These are phyloP conservation scores for Huntiella omanensis DNA, from an alignment of 2,329 filamentous ascomycete species.

Conservation along the genomic window DNA sequence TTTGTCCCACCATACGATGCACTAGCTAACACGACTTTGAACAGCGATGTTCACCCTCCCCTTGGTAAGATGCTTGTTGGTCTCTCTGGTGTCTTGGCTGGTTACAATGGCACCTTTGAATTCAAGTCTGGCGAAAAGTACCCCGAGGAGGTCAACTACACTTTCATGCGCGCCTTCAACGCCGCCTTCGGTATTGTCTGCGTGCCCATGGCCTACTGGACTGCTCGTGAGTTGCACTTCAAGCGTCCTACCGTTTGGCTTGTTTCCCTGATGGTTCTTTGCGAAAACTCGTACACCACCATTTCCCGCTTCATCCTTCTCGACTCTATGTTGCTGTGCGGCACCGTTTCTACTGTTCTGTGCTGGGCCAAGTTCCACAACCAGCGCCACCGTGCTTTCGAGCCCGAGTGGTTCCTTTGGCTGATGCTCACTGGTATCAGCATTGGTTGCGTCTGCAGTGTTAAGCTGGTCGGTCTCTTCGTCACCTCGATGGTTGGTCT, in stretches of 20 bases:
- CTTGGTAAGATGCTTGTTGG: constrained; percentile 98
- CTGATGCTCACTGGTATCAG: constrained; percentile 82
- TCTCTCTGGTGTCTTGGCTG: constrained; percentile 84
- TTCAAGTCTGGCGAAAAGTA: constrained; percentile 98
- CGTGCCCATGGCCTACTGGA: constrained; percentile 87
- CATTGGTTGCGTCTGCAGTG: constrained; percentile 94
- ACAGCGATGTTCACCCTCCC: constrained; percentile 55
- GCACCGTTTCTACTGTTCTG: constrained; percentile 91
- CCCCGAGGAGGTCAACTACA: constrained; percentile 84
- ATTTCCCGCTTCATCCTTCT: constrained; percentile 97
- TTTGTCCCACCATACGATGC: background rate
- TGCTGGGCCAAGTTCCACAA: constrained; percentile 97
- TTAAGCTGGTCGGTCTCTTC: constrained; percentile 96
- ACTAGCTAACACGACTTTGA: background rate
- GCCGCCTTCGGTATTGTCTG: constrained; percentile 83
- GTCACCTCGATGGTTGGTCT: constrained; percentile 86
- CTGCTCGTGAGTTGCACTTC: constrained; percentile 77
- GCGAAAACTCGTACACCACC: constrained; percentile 97
- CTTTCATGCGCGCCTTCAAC: constrained; percentile 97
- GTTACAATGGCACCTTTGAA: constrained; percentile 97
- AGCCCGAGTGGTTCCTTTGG: constrained; percentile 86
- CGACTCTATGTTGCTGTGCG: constrained; percentile 96
- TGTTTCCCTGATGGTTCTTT: constrained; percentile 89
- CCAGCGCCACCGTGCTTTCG: constrained; percentile 69
- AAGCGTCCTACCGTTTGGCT: constrained; percentile 81